Base-by-base conservation (phyloP, 2,329 filamentous ascomycete species). In the Colletotrichum chrysophilum region DNA sequence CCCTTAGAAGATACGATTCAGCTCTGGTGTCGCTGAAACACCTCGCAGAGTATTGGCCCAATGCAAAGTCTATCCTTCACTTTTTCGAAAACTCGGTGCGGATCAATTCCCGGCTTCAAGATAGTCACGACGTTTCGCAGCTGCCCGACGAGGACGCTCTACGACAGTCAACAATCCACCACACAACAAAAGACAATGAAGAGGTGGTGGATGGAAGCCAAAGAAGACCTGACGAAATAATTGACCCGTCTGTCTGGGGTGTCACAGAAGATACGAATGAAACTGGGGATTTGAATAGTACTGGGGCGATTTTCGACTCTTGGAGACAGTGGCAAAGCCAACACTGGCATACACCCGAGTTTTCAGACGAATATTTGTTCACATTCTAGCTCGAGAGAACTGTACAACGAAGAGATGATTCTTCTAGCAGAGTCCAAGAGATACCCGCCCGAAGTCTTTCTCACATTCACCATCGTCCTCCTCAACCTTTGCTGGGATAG, bases 401-500 rank as follows among this genome's bases (percentile, higher is more conserved):
- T 52, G n/a, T 21, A 52, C 6, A 52, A 21, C 16, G n/a, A 52
- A 52, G 10, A 21, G 10, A 21, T 52, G n/a, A 21, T 2, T 52
- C 10, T 21, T 52, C 43, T 52, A 52, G 6, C 43, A 79, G 10
- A 79, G 71, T 24, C 76, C 77, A 30, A 78, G 65, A 28, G 77
- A 74, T 10, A 76, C 77, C 30, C 78, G 66, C 13, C 61, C 68
- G 36, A 60, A 43, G 60, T 79, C 77, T 66, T 78, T 73, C n/a
- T 69, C 71, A 65, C 78, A 79, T 36, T 79, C 78, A 10, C 78
- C 77, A 67, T 79, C 78, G 60, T 78, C 76, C 43, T 79, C 78
- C 60, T 79, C 78, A 8, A 78, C 38, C 68, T 65, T 65, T 16
- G 74, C 65, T 18, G 76, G 76, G 34, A 70, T 76, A 18, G 66